phyloP scores from a whole-genome alignment of 2,329 filamentous ascomycete genomes.

The Rugonectria rugulosa region DNA sequence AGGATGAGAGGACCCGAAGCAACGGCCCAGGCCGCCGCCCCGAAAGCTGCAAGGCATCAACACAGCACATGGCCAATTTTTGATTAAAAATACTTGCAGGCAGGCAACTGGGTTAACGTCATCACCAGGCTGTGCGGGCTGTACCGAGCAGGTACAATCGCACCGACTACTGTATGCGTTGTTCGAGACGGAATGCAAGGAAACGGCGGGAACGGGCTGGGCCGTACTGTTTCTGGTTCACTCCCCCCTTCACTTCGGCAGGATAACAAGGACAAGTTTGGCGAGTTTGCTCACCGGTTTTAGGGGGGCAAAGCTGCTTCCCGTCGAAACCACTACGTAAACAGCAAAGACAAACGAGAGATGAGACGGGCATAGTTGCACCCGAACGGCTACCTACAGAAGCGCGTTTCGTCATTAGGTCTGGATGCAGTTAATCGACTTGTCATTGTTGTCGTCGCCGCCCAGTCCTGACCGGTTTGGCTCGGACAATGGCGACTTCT shows the following conservation, averaged over 20 bases:
- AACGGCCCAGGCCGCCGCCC: slow-evolving; percentile 2
- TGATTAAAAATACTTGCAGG: slow-evolving; percentile 12
- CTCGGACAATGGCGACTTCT: slow-evolving; percentile 10
- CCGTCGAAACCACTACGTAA: background rate
- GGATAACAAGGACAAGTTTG: background rate
- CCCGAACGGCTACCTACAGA: slow-evolving; percentile 12
- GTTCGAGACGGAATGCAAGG: slow-evolving; percentile 15
- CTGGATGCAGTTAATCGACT: slow-evolving; percentile 15
- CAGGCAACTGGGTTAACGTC: slow-evolving; percentile 17
- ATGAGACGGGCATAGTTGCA: slow-evolving; percentile 16
- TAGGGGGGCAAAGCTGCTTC: background rate
- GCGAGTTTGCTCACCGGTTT: too few species aligned
- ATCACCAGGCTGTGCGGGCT: too few species aligned
- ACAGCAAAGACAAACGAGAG: slow-evolving; percentile 10
- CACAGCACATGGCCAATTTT: slow-evolving; percentile 3
- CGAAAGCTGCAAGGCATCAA: slow-evolving; percentile 23
- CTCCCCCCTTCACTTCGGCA: background rate
- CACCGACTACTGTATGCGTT: too few species aligned
- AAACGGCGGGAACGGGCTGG: background rate
- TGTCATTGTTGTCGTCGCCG: slow-evolving; percentile 2
- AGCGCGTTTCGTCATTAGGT: slow-evolving; percentile 8
- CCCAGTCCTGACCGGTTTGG: slow-evolving; percentile 31
- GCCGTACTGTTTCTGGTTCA: background rate
- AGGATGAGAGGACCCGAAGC: background rate
- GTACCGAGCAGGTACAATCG: too few species aligned